These are phyloP conservation scores for Emericellopsis atlantica DNA, from an alignment of 2,329 filamentous ascomycete species.

Conservation along the genomic window DNA sequence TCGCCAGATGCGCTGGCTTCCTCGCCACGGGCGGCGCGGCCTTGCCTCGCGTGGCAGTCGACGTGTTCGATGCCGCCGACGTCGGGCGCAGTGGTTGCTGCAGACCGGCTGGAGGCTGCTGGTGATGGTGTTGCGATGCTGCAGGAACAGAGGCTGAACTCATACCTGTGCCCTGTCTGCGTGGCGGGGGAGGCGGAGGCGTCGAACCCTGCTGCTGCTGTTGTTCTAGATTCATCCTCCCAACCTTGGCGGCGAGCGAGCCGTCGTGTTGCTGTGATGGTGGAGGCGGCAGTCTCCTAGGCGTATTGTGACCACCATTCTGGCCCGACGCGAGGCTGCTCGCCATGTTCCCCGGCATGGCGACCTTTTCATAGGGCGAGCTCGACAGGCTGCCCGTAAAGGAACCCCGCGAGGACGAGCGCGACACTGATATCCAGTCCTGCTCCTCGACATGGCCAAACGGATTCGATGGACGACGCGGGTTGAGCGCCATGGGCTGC, in stretches of 20 bases:
- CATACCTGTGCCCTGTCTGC: conserved; percentile 24
- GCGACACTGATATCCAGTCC: conserved; percentile 67
- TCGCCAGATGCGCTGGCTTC: conserved; percentile 44
- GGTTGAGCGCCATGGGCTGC: conserved; percentile 54
- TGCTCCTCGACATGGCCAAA: conserved; percentile 62
- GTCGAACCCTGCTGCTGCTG: conserved; percentile 6
- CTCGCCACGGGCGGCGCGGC: conserved; percentile 45
- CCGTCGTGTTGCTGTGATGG: conserved; percentile 2
- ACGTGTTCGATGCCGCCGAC: conserved; percentile 20
- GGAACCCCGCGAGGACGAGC: conserved; percentile 38
- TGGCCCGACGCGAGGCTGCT: conserved; percentile 21
- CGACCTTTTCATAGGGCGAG: conserved; percentile 46
- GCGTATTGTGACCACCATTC: conserved; percentile 7
- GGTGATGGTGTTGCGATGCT: background rate
- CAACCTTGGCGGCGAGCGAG: conserved; percentile 1
- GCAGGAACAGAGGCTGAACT: conserved; percentile 3
- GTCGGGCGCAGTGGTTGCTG: conserved; percentile 17
- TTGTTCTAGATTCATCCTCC: conserved; percentile 4
- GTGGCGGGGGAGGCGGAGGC: conserved; percentile 26
- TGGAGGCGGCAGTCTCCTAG: conserved; percentile 35
- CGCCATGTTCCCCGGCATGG: conserved; percentile 32
- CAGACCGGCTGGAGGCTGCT: background rate
- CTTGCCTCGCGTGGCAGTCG: conserved; percentile 19
- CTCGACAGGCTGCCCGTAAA: conserved; percentile 41
- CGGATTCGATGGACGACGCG: conserved; percentile 66